Base-by-base conservation (phyloP, 257 asterid species). In the Orobanche coerulescens region DNA sequence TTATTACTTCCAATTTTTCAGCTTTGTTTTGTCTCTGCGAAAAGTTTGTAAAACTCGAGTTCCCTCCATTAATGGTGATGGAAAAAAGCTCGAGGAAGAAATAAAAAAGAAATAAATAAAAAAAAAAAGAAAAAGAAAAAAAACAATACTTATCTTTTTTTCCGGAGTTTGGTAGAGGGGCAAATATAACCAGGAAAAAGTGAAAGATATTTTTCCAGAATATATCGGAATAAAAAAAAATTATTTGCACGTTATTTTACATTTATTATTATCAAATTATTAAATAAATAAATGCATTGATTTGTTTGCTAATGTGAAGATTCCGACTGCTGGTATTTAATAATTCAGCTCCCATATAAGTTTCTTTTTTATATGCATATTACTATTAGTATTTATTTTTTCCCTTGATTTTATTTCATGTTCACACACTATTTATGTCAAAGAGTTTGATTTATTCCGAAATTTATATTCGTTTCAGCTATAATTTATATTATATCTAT, bases 1-100 rank as follows among this genome's bases (percentile, higher is more conserved):
- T 31, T 47, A 30, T 25, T n/a, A 62, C 55, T 59, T 64, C 59
- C 63, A 49, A 56, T 48, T 30, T 7, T 49, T 60, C 43, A 66
- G 71, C 71, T 70, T 57, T 73, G 58, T 31, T 67, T 67, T 40
- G 65, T 42, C 36, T 50, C 39, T 30, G 16, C 31, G 52, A 57
- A 28, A 75, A 77, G 73, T 74, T 78, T 65, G 79, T 72, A 74
- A 74, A 80, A 72, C 76, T 66, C 0, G 79, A 73, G 72, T 84
- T 79, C 81, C 88, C 86, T 84, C 93, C 88, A 79, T 84, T 79
- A 77, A 81, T 81, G 82, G 81, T 36, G 66, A 58, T 56, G 46
- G 74, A 58, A 25, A 23, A 49, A 40, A 56, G 69, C 44, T 37
- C 36, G 7, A 30, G 7, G 3, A 7, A 7, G 7, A 30, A 30